These are phyloP conservation scores for Penstemon newberryi DNA, from an alignment of 257 asterid genomes.

Conservation along the genomic window DNA sequence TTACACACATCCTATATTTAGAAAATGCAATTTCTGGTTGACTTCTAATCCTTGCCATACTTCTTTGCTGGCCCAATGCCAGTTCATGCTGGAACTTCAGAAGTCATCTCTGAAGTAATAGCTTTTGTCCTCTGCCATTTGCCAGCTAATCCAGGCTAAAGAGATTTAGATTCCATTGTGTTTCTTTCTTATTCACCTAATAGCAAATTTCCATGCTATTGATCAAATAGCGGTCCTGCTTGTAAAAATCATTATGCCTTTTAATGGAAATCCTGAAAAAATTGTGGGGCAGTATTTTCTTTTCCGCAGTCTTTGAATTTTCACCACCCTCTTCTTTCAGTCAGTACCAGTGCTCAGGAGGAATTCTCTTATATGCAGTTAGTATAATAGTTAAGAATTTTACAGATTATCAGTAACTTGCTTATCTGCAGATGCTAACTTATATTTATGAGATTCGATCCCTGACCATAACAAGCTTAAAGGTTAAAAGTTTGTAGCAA, in stretches of 20 bases:
- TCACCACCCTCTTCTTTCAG: slow-evolving; percentile 2
- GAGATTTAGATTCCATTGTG: background rate
- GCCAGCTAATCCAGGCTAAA: background rate
- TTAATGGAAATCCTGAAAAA: background rate
- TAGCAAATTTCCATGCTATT: background rate
- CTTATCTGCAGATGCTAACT: background rate
- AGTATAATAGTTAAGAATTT: background rate
- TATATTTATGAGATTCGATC: slow-evolving; percentile 15
- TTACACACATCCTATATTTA: background rate
- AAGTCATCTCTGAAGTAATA: background rate
- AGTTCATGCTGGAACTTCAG: background rate
- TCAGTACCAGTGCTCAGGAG: background rate
- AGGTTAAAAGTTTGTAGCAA: background rate
- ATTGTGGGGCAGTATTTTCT: background rate
- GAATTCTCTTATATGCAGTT: background rate
- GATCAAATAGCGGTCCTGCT: background rate
- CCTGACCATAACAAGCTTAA: background rate
- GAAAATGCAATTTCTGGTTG: background rate
- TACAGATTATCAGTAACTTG: background rate
- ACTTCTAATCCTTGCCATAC: background rate
- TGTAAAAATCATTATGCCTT: background rate
- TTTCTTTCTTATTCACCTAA: background rate
- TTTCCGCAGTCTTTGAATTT: background rate
- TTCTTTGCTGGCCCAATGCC: background rate
- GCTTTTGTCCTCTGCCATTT: background rate